Evolutionary conservation across 2,329 filamentous ascomycete species (phyloP), one percentile per base, ranked within the genome.

Genomic region (Hypoxylon sp.): DNA sequence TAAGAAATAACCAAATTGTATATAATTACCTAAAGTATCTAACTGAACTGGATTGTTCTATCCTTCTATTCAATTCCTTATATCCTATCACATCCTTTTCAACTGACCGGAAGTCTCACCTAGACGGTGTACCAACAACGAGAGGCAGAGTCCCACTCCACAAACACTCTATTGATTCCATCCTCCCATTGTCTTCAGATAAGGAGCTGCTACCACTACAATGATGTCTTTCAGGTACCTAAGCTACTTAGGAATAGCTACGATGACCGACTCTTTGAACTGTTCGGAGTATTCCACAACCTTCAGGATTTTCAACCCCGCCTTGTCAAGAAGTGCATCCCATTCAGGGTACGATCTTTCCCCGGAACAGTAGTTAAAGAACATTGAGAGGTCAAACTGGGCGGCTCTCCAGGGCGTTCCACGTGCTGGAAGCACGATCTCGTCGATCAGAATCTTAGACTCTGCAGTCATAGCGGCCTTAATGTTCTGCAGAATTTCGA

Each of bases 321-420:
- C 69, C 1, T 61, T 31, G 6, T 71, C 69, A 30, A 73, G 66
- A 6, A 74, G 54, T 14, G 46, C 35, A 4, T 49, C 31, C 73
- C 73, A 75, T 5, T 73, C 70, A 2, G 13, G 17, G 2, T 61
- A 53, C 0, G 72, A 51, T n/a, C 71, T 62, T 27, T 72, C 71
- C 61, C 40, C 63, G 1, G 66, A 64, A 7, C 66, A 70, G 2
- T 66, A 27, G 7, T 35, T 63, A 20, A 54, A 59, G 10, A 51
- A 27, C 73, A 75, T 75, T 14, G 68, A 64, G 6, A 74, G 63
- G 49, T 75, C 72, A 30, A 66, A 58, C 49, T 71, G 64, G 3
- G 70, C 44, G 1, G 70, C 66, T n/a, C 70, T 57, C 65, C 64
- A 74, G 4, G 66, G 68, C 2, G 65, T 62, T 6, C 51, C 69